Conservation (phyloP, 2,329 filamentous ascomycete genomes). For the Verticillium nubilum region DNA sequence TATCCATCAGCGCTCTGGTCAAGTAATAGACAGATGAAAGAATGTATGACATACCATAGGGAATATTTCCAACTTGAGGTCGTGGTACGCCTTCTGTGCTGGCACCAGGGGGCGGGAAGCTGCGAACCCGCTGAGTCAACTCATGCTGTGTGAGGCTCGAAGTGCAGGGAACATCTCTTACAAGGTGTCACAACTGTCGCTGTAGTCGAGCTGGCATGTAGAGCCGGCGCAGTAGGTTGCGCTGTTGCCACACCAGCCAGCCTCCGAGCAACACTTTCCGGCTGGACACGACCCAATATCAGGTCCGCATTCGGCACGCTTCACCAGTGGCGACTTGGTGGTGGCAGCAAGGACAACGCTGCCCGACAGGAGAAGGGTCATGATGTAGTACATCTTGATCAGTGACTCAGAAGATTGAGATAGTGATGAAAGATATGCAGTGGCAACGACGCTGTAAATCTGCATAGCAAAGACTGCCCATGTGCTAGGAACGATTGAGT, state of each 20-base stretch:
- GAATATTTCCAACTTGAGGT: conserved; percentile 24
- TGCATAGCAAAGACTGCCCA: no score
- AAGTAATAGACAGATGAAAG: no score
- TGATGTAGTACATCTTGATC: background rate
- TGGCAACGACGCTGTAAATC: background rate
- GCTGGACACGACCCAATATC: conserved; percentile 26
- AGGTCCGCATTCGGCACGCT: conserved; percentile 23
- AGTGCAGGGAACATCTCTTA: conserved; percentile 18
- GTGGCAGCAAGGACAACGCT: conserved; percentile 9
- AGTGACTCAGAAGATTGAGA: background rate
- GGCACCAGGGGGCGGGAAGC: conserved; percentile 23
- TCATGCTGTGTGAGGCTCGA: background rate
- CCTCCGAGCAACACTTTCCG: conserved; percentile 29
- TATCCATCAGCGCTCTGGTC: background rate
- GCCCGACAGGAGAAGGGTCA: conserved; percentile 7
- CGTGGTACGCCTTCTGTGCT: conserved; percentile 25
- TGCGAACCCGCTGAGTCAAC: conserved; percentile 5
- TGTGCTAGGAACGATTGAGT: no score
- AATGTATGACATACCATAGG: conserved; percentile 25
- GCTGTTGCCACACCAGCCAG: conserved; percentile 29
- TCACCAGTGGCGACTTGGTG: conserved; percentile 6
- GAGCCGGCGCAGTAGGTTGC: conserved; percentile 29
- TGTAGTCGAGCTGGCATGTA: conserved; percentile 31
- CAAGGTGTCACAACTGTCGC: conserved; percentile 34
- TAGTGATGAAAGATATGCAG: background rate